Percentiles rank a stretch among this genome's conserved stretches.
Evolutionary conservation across 2,329 filamentous ascomycete genomes (phyloP).

Genomic region (Ceratocystis alfenasii): DNA sequence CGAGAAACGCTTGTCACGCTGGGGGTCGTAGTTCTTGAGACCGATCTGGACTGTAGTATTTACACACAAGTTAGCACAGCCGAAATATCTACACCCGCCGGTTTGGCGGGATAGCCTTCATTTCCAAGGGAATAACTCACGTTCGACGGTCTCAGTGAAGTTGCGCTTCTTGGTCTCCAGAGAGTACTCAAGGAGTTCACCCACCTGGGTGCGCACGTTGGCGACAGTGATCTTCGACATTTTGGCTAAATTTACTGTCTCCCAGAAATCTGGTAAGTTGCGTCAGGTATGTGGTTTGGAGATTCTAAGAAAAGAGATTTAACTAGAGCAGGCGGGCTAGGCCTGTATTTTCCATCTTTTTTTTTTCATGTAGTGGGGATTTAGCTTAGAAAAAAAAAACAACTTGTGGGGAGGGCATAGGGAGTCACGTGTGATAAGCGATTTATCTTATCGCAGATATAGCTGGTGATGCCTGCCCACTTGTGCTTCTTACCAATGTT

Average conservation of each 20-base stretch:
- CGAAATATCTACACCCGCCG: neutral
- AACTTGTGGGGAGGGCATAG: conserved; percentile 22
- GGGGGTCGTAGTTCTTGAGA: conserved; percentile 96
- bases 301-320: conserved; percentile 15
- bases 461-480: neutral
- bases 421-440: conserved; percentile 15
- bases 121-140: conserved; percentile 23
- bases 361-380: conserved; percentile 10
- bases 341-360: conserved; percentile 4
- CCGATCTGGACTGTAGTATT: conserved; percentile 56
- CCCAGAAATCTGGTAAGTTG: conserved; percentile 41
- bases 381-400: neutral
- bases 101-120: neutral
- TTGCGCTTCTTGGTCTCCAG: conserved; percentile 91
- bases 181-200: conserved; percentile 90
- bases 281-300: conserved; percentile 16
- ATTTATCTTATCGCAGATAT: neutral
- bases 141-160: conserved; percentile 86
- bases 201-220: conserved; percentile 91
- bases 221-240: conserved; percentile 87
- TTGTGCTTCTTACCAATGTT: neutral
- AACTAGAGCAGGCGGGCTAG: neutral
- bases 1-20: conserved; percentile 99
- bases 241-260: conserved; percentile 53
- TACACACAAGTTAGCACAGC: conserved; percentile 13